Conservation (phyloP, 352 stramenopile genomes). For the Globisporangium barbulae region DNA sequence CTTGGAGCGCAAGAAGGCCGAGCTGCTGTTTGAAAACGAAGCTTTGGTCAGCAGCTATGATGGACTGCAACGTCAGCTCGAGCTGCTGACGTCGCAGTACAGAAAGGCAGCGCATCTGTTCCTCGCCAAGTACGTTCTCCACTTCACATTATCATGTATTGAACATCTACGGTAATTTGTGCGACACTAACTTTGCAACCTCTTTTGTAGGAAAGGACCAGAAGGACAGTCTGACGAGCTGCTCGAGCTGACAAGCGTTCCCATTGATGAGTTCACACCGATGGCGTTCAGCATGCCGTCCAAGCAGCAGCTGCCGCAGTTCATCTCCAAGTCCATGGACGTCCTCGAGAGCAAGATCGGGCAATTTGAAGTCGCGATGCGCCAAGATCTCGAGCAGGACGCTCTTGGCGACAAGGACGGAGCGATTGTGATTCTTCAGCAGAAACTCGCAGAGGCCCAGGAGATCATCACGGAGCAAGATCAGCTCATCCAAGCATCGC, state of each 20-base stretch:
- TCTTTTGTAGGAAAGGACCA: slow-evolving; percentile 33
- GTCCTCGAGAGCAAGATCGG: slow-evolving; percentile 42
- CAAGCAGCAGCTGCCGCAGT: slow-evolving; percentile 50
- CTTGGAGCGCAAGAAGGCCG: slow-evolving; percentile 55
- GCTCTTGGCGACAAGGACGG: slow-evolving; percentile 19
- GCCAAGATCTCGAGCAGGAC: slow-evolving; percentile 40
- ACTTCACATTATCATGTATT: neutral
- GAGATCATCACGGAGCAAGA: slow-evolving; percentile 67
- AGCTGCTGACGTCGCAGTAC: slow-evolving; percentile 67
- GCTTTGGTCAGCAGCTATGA: slow-evolving; percentile 54
- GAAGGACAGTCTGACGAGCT: slow-evolving; percentile 45
- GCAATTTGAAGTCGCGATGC: slow-evolving; percentile 58
- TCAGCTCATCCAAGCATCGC: slow-evolving; percentile 61
- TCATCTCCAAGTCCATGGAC: slow-evolving; percentile 50
- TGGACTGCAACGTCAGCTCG: slow-evolving; percentile 49
- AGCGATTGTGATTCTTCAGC: slow-evolving; percentile 35
- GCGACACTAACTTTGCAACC: neutral
- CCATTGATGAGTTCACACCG: slow-evolving; percentile 64
- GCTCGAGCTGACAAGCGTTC: slow-evolving; percentile 40
- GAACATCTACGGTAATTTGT: neutral
- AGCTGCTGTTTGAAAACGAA: slow-evolving; percentile 66
- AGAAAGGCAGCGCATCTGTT: slow-evolving; percentile 72
- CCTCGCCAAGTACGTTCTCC: slow-evolving; percentile 53
- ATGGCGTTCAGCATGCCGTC: slow-evolving; percentile 63
- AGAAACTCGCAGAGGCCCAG: slow-evolving; percentile 65